Conservation (phyloP, 2,329 filamentous ascomycete species). For the Cryphonectria nitschkei region DNA sequence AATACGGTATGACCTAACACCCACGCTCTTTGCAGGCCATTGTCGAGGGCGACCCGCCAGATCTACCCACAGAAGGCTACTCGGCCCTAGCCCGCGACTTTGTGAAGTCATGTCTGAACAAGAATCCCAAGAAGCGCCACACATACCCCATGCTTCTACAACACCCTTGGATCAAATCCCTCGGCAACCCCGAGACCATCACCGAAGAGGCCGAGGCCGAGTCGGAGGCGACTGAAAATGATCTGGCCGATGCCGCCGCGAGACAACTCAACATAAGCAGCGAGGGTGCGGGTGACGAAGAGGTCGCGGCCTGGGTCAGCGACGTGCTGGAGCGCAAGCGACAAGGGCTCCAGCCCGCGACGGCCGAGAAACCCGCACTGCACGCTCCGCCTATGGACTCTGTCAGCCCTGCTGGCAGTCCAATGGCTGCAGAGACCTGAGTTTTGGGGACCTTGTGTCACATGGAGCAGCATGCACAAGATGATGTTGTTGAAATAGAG, state of each 20-base stretch:
- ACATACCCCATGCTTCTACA: slow-evolving; percentile 88
- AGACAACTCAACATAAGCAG: slow-evolving; percentile 25
- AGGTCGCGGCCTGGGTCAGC: slow-evolving; percentile 86
- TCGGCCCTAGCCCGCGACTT: slow-evolving; percentile 83
- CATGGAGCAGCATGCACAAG: neutral
- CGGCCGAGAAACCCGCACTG: slow-evolving; percentile 72
- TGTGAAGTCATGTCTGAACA: slow-evolving; percentile 87
- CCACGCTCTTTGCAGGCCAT: slow-evolving; percentile 69
- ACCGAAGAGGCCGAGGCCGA: slow-evolving; percentile 70
- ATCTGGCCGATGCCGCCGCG: slow-evolving; percentile 38
- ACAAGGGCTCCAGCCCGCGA: slow-evolving; percentile 50
- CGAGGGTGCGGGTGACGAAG: slow-evolving; percentile 66
- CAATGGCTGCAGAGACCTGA: slow-evolving; percentile 30
- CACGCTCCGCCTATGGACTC: slow-evolving; percentile 85
- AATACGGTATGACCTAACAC: neutral
- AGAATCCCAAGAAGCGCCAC: slow-evolving; percentile 89
- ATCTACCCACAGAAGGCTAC: slow-evolving; percentile 77
- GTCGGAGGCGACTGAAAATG: slow-evolving; percentile 46
- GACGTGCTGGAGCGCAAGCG: slow-evolving; percentile 69
- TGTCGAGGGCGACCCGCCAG: slow-evolving; percentile 93
- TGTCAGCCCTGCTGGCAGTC: slow-evolving; percentile 59
- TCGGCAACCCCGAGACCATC: slow-evolving; percentile 78
- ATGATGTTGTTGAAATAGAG: neutral
- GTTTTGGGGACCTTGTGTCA: neutral
- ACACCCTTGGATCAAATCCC: slow-evolving; percentile 81